Conservation (phyloP, 2,329 filamentous ascomycete species). For the Fusarium tuaranense region DNA sequence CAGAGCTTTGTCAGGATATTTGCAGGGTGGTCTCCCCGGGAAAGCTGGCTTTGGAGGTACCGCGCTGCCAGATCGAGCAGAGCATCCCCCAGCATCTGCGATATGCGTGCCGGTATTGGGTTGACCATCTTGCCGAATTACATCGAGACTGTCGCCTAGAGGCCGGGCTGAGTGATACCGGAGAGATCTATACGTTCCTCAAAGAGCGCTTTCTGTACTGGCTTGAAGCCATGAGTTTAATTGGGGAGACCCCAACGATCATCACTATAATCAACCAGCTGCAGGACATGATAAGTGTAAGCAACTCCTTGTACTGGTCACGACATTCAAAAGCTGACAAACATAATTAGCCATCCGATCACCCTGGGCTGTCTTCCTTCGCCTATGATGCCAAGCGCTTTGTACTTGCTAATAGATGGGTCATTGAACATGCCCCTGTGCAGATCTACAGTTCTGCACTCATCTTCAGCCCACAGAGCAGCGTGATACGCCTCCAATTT, state of each 20-base stretch:
- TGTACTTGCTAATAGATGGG: neutral
- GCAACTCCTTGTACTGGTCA: neutral
- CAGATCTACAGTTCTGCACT: slow-evolving; percentile 11
- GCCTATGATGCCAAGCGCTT: slow-evolving; percentile 3
- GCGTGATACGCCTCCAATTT: neutral
- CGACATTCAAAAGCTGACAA: neutral
- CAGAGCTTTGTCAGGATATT: slow-evolving; percentile 3
- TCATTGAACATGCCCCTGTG: slow-evolving; percentile 8
- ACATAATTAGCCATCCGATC: neutral
- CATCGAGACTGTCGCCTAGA: neutral
- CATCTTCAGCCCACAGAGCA: slow-evolving; percentile 7
- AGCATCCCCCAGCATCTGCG: neutral
- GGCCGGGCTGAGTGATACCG: neutral
- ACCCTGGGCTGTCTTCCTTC: neutral
- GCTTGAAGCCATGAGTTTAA: slow-evolving; percentile 13
- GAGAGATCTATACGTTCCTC: slow-evolving; percentile 4
- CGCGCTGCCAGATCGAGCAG: neutral
- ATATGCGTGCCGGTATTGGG: slow-evolving; percentile 17
- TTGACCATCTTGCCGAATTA: neutral
- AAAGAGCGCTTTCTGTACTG: neutral
- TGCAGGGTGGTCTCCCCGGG: neutral
- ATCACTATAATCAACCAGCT: neutral
- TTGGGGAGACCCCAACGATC: neutral
- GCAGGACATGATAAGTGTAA: neutral
- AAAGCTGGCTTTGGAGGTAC: neutral